Evolutionary conservation across 208 protist genomes (phyloP).

Genomic region (Acanthamoeba royreba): DNA sequence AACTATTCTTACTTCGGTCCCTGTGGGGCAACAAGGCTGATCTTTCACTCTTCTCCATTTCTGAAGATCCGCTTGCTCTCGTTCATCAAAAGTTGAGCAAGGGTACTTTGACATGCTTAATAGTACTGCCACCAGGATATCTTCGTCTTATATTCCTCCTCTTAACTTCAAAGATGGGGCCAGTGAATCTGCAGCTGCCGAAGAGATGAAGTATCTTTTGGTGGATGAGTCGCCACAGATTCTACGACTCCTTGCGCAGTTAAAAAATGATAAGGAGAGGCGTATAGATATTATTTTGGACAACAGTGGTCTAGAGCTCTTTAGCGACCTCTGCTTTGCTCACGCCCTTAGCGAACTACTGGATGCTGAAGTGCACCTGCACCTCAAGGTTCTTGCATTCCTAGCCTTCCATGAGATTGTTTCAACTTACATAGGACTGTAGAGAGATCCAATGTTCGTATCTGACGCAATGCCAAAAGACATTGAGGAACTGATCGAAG

Average conservation of each 20-base stretch:
- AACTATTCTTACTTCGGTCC: not conserved
- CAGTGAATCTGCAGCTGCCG: too few relatives aligned
- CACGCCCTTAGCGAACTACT: not conserved
- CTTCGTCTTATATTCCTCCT: too few relatives aligned
- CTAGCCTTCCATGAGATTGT: not conserved
- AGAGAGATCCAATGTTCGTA: constrained; percentile 17
- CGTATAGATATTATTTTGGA: constrained; percentile 19
- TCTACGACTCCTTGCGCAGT: not conserved
- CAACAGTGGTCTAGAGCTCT: constrained; percentile 17
- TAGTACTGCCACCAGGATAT: too few relatives aligned
- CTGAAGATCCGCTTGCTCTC: not conserved
- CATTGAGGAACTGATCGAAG: not conserved
- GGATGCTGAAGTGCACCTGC: not conserved
- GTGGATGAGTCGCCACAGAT: not conserved
- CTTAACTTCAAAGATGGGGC: too few relatives aligned
- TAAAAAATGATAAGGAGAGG: not conserved
- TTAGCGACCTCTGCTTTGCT: constrained; percentile 19
- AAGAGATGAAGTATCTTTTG: not conserved
- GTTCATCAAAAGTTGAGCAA: not conserved
- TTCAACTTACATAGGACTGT: not conserved
- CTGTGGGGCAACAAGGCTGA: constrained; percentile 15
- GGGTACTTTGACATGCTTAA: not conserved
- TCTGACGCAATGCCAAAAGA: constrained; percentile 15
- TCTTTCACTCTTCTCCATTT: not conserved
- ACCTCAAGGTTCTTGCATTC: not conserved